A percentile compares a stretch with the other conserved stretches of the same genome.
phyloP scores from a whole-genome alignment of 1,139 yeast genomes.

The Yamadazyma dendronema region DNA sequence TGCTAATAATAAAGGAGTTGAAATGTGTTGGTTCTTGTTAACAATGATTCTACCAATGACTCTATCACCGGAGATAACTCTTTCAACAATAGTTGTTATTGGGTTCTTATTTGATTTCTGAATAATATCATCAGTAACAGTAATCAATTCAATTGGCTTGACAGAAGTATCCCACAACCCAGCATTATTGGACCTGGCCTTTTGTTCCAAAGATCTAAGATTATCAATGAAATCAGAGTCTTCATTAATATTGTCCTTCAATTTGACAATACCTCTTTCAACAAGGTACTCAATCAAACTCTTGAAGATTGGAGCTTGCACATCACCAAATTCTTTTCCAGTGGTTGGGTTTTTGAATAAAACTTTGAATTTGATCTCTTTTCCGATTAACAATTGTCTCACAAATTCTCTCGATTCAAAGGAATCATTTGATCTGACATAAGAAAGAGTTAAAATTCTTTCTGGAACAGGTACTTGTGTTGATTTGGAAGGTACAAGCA shows the following conservation, averaged over 20 bases:
- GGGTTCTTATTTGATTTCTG: constrained; percentile 40
- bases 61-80: constrained; percentile 77
- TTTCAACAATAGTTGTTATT: constrained; percentile 63
- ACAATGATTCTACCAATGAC: constrained; percentile 56
- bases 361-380: constrained; percentile 61
- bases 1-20: constrained; percentile 64
- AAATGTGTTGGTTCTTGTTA: constrained; percentile 40
- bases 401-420: constrained; percentile 62
- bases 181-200: constrained; percentile 45
- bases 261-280: constrained; percentile 59
- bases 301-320: constrained; percentile 60
- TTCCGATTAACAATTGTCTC: constrained; percentile 65
- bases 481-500: constrained; percentile 55
- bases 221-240: constrained; percentile 29
- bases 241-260: constrained; percentile 54
- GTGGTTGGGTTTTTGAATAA: constrained; percentile 47
- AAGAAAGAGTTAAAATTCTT: constrained; percentile 61
- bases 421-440: constrained; percentile 50
- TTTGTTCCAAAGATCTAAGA: constrained; percentile 35
- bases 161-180: constrained; percentile 55
- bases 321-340: constrained; percentile 73
- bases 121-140: constrained; percentile 39
- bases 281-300: constrained; percentile 60
- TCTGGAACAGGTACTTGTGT: constrained; percentile 52
- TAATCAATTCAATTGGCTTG: constrained; percentile 24